Evolutionary conservation across 2,329 filamentous ascomycete species (phyloP), one percentile per base, ranked within the genome.

Genomic region (Fusarium sp.): DNA sequence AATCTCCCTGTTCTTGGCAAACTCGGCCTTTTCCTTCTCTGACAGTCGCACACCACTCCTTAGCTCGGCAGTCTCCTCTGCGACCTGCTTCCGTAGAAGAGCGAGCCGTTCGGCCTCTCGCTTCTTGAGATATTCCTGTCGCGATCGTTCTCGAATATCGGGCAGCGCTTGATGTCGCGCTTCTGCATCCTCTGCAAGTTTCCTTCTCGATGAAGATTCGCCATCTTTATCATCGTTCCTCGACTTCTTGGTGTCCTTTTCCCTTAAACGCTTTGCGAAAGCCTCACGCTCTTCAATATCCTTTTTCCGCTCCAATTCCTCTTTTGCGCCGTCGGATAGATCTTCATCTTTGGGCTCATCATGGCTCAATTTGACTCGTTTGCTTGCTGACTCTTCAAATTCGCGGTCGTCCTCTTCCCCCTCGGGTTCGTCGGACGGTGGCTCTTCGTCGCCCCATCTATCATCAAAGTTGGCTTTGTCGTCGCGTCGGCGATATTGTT

Each of bases 101-200:
- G 91, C 91, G 13, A 99, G 78, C 58, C 92, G 87, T 75, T 98
- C 92, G 0, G 90, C 82, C 74, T 97, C 93, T 63, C 95, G 86
- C 80, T 99, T 98, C 76, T 93, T 92, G 28, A 99, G 82, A 73
- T 99, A 99, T 66, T 95, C 90, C 73, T 97, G 93, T 59, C 95
- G 87, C 4, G 93, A 96, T 29, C 92, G 86, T 71, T 95, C 83
- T 38, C 95, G 85, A 15, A 97, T 77, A 60, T 96, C 93, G 3
- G 89, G 88, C 74, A 97, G 83, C n/a, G 90, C 90, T 8, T 88
- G 88, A 61, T 83, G 83, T 54, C 90, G 83, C 7, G 89, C 86
- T 34, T 85, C 83, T 5, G 88, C 83, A 73, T 93, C 88, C 8
- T 77, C 75, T 2, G 72, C 75, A 5, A 76, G 65, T 36, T 65